phyloP scores from a whole-genome alignment of 2,329 filamentous ascomycete genomes.

The Talaromyces islandicus region DNA sequence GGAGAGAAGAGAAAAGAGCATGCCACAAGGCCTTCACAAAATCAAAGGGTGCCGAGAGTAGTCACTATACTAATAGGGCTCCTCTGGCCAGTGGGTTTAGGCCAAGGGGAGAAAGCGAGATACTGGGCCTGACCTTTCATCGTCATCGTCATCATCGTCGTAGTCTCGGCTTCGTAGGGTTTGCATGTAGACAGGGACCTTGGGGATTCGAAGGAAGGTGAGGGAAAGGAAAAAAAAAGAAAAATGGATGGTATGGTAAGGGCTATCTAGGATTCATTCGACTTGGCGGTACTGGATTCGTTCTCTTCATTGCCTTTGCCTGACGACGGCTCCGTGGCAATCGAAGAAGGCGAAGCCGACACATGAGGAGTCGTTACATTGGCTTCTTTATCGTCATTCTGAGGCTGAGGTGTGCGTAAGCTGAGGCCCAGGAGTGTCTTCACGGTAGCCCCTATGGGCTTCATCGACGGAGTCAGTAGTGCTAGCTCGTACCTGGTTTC shows the following conservation, averaged over 20 bases:
- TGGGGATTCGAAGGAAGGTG: slow-evolving; percentile 12
- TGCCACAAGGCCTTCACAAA: not conserved
- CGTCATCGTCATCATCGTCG: slow-evolving; percentile 1
- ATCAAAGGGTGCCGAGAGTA: not conserved
- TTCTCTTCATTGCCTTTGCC: slow-evolving; percentile 14
- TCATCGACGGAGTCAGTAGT: slow-evolving; percentile 24
- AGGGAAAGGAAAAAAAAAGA: not conserved
- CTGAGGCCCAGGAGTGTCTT: slow-evolving; percentile 48
- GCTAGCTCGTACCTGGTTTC: slow-evolving; percentile 70
- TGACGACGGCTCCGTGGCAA: slow-evolving; percentile 27
- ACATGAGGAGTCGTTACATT: slow-evolving; percentile 17
- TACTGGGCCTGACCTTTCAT: not conserved
- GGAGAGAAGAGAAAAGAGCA: not conserved
- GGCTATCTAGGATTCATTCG: slow-evolving; percentile 7
- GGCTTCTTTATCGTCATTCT: slow-evolving; percentile 14
- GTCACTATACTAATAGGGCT: not conserved
- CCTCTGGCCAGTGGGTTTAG: not conserved
- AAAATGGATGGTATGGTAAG: not conserved
- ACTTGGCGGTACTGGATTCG: slow-evolving; percentile 10
- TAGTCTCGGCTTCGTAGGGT: slow-evolving; percentile 3
- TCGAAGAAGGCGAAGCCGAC: slow-evolving; percentile 33
- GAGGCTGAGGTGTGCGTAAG: slow-evolving; percentile 22
- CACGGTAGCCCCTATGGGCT: slow-evolving; percentile 36
- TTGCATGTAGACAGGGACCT: not conserved
- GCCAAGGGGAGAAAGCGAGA: not conserved